A percentile compares a stretch with the other conserved stretches of the same genome.
Conservation (phyloP, 305 asterid species). For the Fraxinus xanthoxyloides region DNA sequence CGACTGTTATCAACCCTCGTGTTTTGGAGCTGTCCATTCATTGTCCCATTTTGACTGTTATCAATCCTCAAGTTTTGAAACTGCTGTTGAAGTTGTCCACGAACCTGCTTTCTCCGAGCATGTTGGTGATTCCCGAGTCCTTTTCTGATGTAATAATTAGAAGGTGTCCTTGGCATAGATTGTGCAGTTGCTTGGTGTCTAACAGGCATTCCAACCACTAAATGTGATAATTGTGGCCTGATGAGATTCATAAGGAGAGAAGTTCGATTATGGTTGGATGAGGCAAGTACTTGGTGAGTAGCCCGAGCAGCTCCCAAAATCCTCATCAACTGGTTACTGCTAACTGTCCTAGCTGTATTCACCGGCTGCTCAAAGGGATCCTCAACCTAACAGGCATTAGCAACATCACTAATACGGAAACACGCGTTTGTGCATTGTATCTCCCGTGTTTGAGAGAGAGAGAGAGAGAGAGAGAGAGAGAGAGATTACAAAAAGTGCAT, state of each 20-base stretch:
- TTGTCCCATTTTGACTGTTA: too few relatives aligned
- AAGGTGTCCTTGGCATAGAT: not conserved
- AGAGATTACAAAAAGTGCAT: constrained; percentile 65
- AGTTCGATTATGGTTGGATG: constrained; percentile 37
- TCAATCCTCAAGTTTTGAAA: too few relatives aligned
- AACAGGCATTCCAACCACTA: constrained; percentile 30
- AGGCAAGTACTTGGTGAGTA: constrained; percentile 43
- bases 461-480: constrained; percentile 31
- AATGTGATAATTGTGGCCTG: constrained; percentile 44
- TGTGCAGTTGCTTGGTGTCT: constrained; percentile 25
- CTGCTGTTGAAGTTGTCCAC: too few relatives aligned
- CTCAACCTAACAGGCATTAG: constrained; percentile 56
- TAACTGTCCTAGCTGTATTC: constrained; percentile 73
- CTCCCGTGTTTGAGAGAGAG: not conserved
- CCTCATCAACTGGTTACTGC: constrained; percentile 47
- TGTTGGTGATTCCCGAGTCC: too few relatives aligned
- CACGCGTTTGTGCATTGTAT: not conserved
- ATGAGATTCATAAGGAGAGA: constrained; percentile 43
- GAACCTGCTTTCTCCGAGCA: too few relatives aligned
- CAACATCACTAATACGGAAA: not conserved
- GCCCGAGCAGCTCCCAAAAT: constrained; percentile 52
- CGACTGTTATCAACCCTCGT: too few relatives aligned
- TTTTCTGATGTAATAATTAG: too few relatives aligned
- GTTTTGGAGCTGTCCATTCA: too few relatives aligned
- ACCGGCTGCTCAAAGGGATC: constrained; percentile 96